Base-by-base conservation (phyloP, 2,329 filamentous ascomycete species). In the Apiospora malaysiana region DNA sequence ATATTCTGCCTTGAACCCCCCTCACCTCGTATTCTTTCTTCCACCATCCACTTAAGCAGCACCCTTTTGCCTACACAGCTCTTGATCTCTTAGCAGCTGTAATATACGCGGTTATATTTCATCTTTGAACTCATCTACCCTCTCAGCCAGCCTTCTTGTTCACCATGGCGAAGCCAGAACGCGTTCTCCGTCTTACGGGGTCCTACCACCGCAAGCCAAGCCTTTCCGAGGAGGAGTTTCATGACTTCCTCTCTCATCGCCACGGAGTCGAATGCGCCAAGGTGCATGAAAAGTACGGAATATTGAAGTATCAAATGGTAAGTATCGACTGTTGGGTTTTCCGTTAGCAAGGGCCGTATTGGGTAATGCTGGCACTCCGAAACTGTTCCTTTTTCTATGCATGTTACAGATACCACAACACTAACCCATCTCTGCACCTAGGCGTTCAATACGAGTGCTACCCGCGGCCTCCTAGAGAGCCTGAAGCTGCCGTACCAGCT, bases 401-500 rank as follows among this genome's bases (percentile, higher is more conserved):
- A 42, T 47, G 10, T 23, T 23, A 10, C 21, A 47, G 21, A 23
- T 10, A 47, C 21, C 21, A 10, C 1, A 47, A 47, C 21, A n/a
- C 46, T 49, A 23, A 56, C 7, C 49, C 14, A 6, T 32, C 47
- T 25, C 47, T n/a, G 66, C 56, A 51, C 23, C 25, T 27, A 74
- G 73, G 73, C 72, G 2, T 74, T 66, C 68, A 73, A 45, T 45
- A 65, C 72, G 21, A 68, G 69, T 1, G 67, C 23, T 66, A 68
- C 70, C 8, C 69, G 70, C 27, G 69, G 21, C 14, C 25, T 74
- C 12, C 69, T 70, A 7, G 47, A 68, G n/a, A 74, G 70, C 69
- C 69, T 74, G 73, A 70, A 72, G 46, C 27, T 69, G 9, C 73
- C 73, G 23, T 73, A 73, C 67, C n/a, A 25, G 5, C 23, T 72